Evolutionary conservation across 2,329 filamentous ascomycete species (phyloP).

Genomic region (Calonectria pauciramosa): DNA sequence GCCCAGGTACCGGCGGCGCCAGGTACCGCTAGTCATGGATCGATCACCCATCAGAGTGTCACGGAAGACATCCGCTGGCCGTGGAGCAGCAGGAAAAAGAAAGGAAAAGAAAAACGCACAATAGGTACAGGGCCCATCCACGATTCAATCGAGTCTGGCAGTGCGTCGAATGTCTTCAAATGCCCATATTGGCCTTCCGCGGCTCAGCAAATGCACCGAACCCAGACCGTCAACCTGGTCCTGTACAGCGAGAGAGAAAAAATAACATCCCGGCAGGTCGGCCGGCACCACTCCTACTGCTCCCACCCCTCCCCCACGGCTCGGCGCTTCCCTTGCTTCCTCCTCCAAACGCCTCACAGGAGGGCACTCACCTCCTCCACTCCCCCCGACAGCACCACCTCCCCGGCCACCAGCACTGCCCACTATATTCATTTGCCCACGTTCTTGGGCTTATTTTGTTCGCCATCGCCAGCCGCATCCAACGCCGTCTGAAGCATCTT

Average conservation of each 20-base stretch:
- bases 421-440: slow-evolving; percentile 52
- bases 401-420: slow-evolving; percentile 42
- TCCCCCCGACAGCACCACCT: slow-evolving; percentile 35
- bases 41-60: slow-evolving; percentile 27
- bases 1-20: slow-evolving; percentile 6
- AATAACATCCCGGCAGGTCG: slow-evolving; percentile 16
- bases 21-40: slow-evolving; percentile 30
- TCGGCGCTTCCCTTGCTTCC: slow-evolving; percentile 31
- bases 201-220: neutral
- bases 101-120: neutral
- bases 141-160: neutral
- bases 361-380: slow-evolving; percentile 47
- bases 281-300: slow-evolving; percentile 23
- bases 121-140: neutral
- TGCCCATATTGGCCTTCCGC: neutral
- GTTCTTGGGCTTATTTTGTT: slow-evolving; percentile 78
- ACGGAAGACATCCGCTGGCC: slow-evolving; percentile 19
- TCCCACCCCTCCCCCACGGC: slow-evolving; percentile 24
- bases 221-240: neutral
- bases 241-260: neutral
- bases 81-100: neutral
- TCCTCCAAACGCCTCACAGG: slow-evolving; percentile 41
- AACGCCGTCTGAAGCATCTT: slow-evolving; percentile 13
- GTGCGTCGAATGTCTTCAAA: neutral
- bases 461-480: slow-evolving; percentile 58